Conservation (phyloP, 1,139 yeast genomes). For the Torulaspora globosa region DNA sequence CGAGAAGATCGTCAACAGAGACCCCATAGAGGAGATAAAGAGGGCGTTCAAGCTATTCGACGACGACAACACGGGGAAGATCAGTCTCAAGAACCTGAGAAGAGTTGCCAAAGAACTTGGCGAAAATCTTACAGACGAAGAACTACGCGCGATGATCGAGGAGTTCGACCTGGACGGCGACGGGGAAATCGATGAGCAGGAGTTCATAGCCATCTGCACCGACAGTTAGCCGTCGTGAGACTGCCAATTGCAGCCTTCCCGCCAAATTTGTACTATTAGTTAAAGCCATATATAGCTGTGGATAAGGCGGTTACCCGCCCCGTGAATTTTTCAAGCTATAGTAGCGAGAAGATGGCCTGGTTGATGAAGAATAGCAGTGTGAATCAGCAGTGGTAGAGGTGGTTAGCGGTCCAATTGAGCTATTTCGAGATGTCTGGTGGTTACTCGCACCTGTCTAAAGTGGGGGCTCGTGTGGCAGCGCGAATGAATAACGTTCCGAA, state of each 20-base stretch:
- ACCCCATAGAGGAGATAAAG: constrained; percentile 87
- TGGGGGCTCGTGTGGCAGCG: constrained; percentile 31
- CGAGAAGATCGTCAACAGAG: constrained; percentile 72
- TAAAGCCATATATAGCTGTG: neutral
- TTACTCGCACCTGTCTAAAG: constrained; percentile 30
- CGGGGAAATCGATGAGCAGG: constrained; percentile 91
- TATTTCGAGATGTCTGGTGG: constrained; percentile 14
- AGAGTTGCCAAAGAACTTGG: constrained; percentile 91
- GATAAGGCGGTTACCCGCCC: constrained; percentile 3
- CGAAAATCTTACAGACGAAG: constrained; percentile 88
- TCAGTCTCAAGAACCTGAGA: constrained; percentile 73
- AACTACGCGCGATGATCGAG: constrained; percentile 92
- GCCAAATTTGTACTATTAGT: constrained; percentile 5
- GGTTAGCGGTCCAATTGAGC: neutral
- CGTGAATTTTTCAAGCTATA: neutral
- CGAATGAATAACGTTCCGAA: constrained; percentile 27
- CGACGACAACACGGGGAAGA: constrained; percentile 83
- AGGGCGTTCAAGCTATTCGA: constrained; percentile 90
- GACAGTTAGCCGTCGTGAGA: constrained; percentile 40
- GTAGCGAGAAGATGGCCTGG: neutral
- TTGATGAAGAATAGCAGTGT: neutral
- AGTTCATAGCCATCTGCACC: constrained; percentile 84
- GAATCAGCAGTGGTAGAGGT: neutral
- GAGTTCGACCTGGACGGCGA: constrained; percentile 96
- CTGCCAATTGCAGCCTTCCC: neutral